Evolutionary conservation across 2,329 filamentous ascomycete genomes (phyloP), one percentile per base, ranked within the genome.

Genomic region (Coniella vitis): DNA sequence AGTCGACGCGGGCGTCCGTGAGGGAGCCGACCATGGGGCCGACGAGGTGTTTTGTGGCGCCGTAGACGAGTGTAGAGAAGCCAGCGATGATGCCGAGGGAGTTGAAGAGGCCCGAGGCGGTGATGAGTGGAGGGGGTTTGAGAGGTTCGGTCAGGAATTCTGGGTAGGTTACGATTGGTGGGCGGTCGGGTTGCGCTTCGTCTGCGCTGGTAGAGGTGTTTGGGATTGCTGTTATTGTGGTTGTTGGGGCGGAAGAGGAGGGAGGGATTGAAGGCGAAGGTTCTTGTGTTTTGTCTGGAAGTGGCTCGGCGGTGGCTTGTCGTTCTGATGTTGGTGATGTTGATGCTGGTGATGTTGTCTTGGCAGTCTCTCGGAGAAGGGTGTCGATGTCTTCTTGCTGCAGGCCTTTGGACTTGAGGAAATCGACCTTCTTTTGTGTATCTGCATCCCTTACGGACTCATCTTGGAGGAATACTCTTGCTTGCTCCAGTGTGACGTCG

Each of bases 331-430:
- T 38, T 31, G 42, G 39, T 19, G 39, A 40, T n/a, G 13, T 12
- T 8, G 20, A 25, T 8, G 46, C 2, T 16, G 41, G 36, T 49
- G 36, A 42, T 31, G 35, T 16, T 46, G 47, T 17, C n/a, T 49
- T 13, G 42, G 38, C 38, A 14, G 54, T 55, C 32, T 61, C 60
- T 21, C 65, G 61, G 14, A 95, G 67, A 7, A 95, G 70, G 43
- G 71, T 69, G 56, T 87, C 71, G 53, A 95, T 87, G 53, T 91
- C 81, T 29, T 75, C 72, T 4, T 76, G 69, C 3, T 68, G 69
- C 7, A 95, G 69, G 3, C 87, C 87, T 64, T 96, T 96, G 44
- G 79, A 79, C 60, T 83, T 76, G 1, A 96, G 69, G 57, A 95
- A 95, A 7, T 78, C 76, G 17, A 78, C 71, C 69, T 95, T 95